Evolutionary conservation across 306 rosid species (phyloP).

Genomic region (Citrullus mucosospermus): DNA sequence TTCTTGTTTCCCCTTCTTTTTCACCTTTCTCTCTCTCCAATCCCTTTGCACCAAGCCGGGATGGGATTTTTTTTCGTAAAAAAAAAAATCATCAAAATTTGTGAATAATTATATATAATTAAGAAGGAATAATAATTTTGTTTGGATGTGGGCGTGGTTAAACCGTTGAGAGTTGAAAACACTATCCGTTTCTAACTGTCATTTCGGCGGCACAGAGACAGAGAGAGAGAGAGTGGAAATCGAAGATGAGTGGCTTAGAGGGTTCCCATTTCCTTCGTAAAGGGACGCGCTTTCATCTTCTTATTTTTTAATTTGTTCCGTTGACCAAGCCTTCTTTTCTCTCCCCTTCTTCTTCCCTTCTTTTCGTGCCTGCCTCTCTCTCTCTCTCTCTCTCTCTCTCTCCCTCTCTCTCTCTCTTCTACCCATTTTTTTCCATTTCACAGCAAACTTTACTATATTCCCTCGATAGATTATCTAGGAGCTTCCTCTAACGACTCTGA

Average conservation of each 20-base stretch:
- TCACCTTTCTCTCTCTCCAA: slow-evolving; percentile 27
- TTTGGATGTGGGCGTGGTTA: not conserved
- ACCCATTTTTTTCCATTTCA: not conserved
- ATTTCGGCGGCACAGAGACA: slow-evolving; percentile 7
- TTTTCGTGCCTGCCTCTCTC: slow-evolving; percentile 34
- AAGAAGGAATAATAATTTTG: not conserved
- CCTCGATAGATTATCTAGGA: not conserved
- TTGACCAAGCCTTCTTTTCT: slow-evolving; percentile 24
- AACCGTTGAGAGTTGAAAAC: not conserved
- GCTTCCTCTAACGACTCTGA: not conserved
- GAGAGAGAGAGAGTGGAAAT: slow-evolving; percentile 2
- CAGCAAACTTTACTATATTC: not conserved
- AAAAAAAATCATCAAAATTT: not conserved
- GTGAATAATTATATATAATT: slow-evolving; percentile 1
- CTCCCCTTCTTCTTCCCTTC: not conserved
- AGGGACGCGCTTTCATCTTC: slow-evolving; percentile 39
- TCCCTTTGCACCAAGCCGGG: slow-evolving; percentile 31
- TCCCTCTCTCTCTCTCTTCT: not conserved
- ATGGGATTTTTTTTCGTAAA: slow-evolving; percentile 12
- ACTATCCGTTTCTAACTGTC: not conserved
- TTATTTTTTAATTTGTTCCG: slow-evolving; percentile 8
- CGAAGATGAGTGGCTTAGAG: slow-evolving; percentile 16
- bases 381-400: not conserved
- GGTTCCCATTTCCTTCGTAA: slow-evolving; percentile 29
- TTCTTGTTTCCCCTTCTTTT: slow-evolving; percentile 13